These are phyloP conservation scores for Nothopassalora personata DNA, from an alignment of 2,329 filamentous ascomycete genomes.

Conservation along the genomic window DNA sequence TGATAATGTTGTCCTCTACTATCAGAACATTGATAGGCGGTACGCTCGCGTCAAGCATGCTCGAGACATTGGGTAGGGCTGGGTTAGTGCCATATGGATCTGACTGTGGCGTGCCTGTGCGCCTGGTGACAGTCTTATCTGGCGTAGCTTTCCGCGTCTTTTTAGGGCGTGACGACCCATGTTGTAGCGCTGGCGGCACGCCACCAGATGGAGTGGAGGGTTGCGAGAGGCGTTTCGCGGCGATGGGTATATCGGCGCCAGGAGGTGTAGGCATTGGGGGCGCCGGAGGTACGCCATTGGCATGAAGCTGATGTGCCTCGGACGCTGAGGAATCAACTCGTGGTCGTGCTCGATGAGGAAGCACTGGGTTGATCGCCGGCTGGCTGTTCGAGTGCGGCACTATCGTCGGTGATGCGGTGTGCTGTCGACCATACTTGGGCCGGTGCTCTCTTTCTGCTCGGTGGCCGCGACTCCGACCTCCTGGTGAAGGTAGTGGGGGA, in stretches of 20 bases:
- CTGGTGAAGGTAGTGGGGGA: slow-evolving; percentile 75
- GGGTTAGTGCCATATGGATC: slow-evolving; percentile 18
- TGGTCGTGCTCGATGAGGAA: slow-evolving; percentile 29
- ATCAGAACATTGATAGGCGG: slow-evolving; percentile 97
- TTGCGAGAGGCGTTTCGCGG: slow-evolving; percentile 22
- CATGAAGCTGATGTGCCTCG: slow-evolving; percentile 38
- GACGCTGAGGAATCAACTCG: slow-evolving; percentile 39
- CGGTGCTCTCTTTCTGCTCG: slow-evolving; percentile 34
- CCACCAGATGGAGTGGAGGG: slow-evolving; percentile 30
- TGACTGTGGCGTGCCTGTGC: slow-evolving; percentile 9
- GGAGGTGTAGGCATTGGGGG: slow-evolving; percentile 55
- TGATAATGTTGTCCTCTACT: slow-evolving; percentile 98
- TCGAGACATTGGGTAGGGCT: slow-evolving; percentile 17
- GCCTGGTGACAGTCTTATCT: slow-evolving; percentile 18
- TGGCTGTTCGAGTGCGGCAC: slow-evolving; percentile 42
- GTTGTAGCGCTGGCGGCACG: slow-evolving; percentile 38
- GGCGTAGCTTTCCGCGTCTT: slow-evolving; percentile 26
- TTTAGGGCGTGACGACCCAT: slow-evolving; percentile 17
- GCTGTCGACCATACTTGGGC: slow-evolving; percentile 61
- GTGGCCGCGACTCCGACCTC: slow-evolving; percentile 49
- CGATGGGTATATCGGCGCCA: slow-evolving; percentile 32
- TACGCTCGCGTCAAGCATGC: slow-evolving; percentile 70
- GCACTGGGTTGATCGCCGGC: slow-evolving; percentile 35
- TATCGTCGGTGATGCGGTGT: slow-evolving; percentile 76
- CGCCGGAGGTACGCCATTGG: slow-evolving; percentile 35